phyloP scores from a whole-genome alignment of 2,329 filamentous ascomycete species.

The Colletotrichum echinochloae region DNA sequence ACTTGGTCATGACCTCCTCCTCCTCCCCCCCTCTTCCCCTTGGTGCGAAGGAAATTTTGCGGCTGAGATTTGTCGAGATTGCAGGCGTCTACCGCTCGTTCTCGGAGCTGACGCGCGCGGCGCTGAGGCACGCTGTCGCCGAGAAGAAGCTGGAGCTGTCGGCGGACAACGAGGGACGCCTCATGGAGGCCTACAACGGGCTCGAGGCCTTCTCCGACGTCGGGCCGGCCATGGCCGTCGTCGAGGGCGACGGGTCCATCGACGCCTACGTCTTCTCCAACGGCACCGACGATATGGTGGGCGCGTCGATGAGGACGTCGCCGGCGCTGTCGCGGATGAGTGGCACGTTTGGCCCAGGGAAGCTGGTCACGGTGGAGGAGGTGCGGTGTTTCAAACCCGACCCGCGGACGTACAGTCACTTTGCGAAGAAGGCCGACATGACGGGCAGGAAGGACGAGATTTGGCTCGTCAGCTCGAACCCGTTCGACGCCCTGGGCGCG shows the following conservation, averaged over 20 bases:
- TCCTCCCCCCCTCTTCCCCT: no score
- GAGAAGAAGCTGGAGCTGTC: constrained; percentile 64
- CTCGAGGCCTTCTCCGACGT: constrained; percentile 76
- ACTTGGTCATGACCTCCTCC: neutral
- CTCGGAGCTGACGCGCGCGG: constrained; percentile 69
- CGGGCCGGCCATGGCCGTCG: constrained; percentile 59
- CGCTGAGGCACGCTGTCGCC: constrained; percentile 73
- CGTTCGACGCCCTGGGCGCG: constrained; percentile 79
- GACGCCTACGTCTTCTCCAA: constrained; percentile 77
- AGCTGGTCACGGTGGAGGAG: constrained; percentile 72
- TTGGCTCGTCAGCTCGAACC: constrained; percentile 79
- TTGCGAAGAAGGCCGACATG: constrained; percentile 64
- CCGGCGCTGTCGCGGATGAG: constrained; percentile 63
- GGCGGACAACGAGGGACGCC: constrained; percentile 54
- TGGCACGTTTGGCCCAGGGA: constrained; percentile 55
- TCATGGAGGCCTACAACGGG: constrained; percentile 74
- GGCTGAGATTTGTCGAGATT: constrained; percentile 1
- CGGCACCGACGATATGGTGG: constrained; percentile 73
- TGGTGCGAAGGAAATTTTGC: neutral
- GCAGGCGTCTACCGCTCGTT: constrained; percentile 73
- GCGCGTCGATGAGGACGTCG: constrained; percentile 68
- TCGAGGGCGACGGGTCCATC: constrained; percentile 57
- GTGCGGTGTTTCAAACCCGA: constrained; percentile 74
- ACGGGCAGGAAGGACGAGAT: constrained; percentile 60
- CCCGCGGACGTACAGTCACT: constrained; percentile 69